These are phyloP conservation scores for Kwoniella bestiolae DNA, from an alignment of 768 basidiomycete genomes.

Conservation along the genomic window DNA sequence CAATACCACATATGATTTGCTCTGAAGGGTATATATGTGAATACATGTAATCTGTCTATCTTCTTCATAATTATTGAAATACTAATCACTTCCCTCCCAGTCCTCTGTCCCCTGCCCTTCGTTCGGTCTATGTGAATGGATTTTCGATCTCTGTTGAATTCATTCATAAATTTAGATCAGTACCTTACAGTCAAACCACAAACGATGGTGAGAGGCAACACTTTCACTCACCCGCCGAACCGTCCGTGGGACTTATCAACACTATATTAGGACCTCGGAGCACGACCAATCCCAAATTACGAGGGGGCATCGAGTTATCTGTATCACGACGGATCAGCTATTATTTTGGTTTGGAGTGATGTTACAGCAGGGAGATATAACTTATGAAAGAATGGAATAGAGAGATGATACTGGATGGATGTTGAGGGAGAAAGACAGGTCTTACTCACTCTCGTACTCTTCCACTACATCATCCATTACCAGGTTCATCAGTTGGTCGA, in stretches of 20 bases:
- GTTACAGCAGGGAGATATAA: too few species aligned
- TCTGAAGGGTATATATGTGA: neutral
- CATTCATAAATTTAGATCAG: neutral
- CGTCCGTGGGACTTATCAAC: slow-evolving; percentile 90
- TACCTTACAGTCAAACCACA: neutral
- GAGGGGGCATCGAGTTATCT: slow-evolving; percentile 61
- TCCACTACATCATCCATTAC: slow-evolving; percentile 96
- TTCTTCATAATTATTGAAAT: too few species aligned
- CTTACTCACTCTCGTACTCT: slow-evolving; percentile 68
- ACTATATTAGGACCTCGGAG: slow-evolving; percentile 93
- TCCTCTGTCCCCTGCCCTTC: neutral
- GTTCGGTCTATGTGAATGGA: slow-evolving; percentile 39
- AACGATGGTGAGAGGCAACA: neutral
- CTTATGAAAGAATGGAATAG: too few species aligned
- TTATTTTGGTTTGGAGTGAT: too few species aligned
- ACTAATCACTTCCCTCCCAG: neutral
- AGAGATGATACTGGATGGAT: neutral
- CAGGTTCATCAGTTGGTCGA: slow-evolving; percentile 92
- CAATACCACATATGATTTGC: too few species aligned
- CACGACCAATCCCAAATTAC: slow-evolving; percentile 76
- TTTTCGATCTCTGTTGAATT: slow-evolving; percentile 47
- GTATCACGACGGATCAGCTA: slow-evolving; percentile 51
- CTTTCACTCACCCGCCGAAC: slow-evolving; percentile 69
- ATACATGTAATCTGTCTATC: neutral
- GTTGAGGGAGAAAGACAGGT: neutral